Percentiles rank a stretch among this genome's conserved stretches.
Evolutionary conservation across 169 alveolate genomes (phyloP).

Genomic region (Plasmodium malariae): DNA sequence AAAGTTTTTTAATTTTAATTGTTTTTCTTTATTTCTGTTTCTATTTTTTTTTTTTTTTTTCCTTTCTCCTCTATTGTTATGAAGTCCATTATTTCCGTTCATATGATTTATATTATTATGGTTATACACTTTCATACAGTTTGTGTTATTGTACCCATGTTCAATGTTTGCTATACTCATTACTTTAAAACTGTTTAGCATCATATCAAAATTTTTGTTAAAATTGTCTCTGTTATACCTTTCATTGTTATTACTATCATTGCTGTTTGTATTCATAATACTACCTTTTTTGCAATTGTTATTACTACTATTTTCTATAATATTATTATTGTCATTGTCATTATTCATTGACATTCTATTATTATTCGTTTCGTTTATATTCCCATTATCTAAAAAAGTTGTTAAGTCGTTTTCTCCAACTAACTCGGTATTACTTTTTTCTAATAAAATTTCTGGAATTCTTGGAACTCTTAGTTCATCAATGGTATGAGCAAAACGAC

Average conservation of each 20-base stretch:
- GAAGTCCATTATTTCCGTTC: neutral
- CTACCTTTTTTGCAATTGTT: neutral
- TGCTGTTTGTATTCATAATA: neutral
- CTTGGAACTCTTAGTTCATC: conserved; percentile 81
- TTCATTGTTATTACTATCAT: neutral
- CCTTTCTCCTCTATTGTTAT: conserved; percentile 30
- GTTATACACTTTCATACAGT: neutral
- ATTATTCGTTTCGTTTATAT: conserved; percentile 1
- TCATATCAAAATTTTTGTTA: conserved; percentile 36
- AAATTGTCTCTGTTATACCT: neutral
- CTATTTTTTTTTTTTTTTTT: conserved; percentile 47
- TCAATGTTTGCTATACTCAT: conserved; percentile 33
- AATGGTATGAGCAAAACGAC: conserved; percentile 84
- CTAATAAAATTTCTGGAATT: conserved; percentile 72
- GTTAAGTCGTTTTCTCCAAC: conserved; percentile 16
- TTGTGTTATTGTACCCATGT: conserved; percentile 17
- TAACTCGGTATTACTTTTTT: conserved; percentile 26
- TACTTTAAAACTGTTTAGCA: conserved; percentile 40
- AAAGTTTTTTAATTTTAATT: conserved; percentile 30
- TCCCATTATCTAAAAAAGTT: neutral
- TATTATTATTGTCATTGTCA: neutral
- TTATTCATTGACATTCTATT: neutral
- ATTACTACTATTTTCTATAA: neutral
- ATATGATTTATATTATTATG: neutral
- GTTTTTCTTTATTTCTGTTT: conserved; percentile 48